Percentiles rank a stretch among this genome's conserved stretches.
Conservation (phyloP, 805 yeast species). For the Saccharomycopsis selenospora region DNA sequence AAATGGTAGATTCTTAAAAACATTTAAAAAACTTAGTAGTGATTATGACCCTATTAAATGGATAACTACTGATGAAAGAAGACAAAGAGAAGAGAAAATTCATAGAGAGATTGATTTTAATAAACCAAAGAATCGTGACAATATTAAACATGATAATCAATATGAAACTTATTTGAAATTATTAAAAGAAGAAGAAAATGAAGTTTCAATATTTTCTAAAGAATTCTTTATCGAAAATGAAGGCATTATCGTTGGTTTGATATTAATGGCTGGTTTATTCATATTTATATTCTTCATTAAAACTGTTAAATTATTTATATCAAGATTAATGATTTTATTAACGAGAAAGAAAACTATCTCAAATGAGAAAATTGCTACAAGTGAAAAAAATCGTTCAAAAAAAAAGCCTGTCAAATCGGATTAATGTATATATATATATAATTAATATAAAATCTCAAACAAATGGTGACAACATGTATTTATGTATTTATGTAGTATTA, state of each 20-base stretch:
- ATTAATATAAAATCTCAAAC: no score
- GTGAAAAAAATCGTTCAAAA: not conserved
- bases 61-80: conserved; percentile 29
- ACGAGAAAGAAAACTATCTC: not conserved
- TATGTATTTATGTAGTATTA: no score
- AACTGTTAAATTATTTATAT: not conserved
- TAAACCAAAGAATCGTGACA: conserved; percentile 42
- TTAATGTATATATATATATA: no score
- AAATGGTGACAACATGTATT: no score
- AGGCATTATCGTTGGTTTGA: conserved; percentile 35
- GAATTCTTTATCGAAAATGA: conserved; percentile 48
- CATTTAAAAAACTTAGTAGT: conserved; percentile 28
- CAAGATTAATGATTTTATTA: not conserved
- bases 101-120: conserved; percentile 45
- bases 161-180: conserved; percentile 48
- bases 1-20: conserved; percentile 18
- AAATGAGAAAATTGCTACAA: not conserved
- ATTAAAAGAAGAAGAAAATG: conserved; percentile 34
- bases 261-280: conserved; percentile 13
- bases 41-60: conserved; percentile 25
- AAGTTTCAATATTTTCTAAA: conserved; percentile 33
- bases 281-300: not conserved
- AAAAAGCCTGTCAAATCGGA: not conserved
- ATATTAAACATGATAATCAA: conserved; percentile 7
- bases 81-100: conserved; percentile 30